phyloP scores from a whole-genome alignment of 208 protist genomes.

The Leishmania major region DNA sequence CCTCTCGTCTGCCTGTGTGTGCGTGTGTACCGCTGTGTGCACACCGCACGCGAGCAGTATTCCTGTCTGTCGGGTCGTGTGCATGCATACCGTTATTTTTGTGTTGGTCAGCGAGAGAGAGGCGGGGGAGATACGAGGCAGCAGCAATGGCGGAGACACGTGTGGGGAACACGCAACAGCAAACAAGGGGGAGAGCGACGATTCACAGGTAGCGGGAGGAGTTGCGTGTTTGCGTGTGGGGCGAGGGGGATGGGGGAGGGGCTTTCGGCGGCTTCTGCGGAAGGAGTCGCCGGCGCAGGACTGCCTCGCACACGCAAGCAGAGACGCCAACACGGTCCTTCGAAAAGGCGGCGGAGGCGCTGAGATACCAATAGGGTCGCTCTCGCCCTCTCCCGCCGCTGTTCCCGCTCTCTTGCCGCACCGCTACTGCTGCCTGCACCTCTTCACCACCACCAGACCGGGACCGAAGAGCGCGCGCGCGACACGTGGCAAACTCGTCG shows the following conservation, averaged over 20 bases:
- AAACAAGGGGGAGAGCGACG: not conserved
- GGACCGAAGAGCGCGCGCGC: not conserved
- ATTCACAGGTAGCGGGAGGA: not conserved
- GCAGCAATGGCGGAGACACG: not conserved
- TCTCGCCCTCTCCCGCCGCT: not conserved
- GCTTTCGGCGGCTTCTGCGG: not conserved
- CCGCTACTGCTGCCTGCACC: not conserved
- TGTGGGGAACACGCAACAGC: not conserved
- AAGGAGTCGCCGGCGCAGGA: not conserved
- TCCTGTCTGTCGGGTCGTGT: not conserved
- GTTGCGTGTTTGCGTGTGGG: not conserved
- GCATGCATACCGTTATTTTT: not conserved
- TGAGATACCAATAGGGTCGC: not conserved
- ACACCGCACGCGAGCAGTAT: not conserved
- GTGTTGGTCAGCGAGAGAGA: no score
- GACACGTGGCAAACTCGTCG: not conserved
- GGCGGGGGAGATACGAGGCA: not conserved
- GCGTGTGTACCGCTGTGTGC: no score
- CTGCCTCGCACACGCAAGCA: not conserved
- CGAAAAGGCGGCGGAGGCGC: not conserved
- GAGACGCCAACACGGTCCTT: not conserved
- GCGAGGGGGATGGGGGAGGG: not conserved
- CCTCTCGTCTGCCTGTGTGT: not conserved
- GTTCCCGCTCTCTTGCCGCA: not conserved
- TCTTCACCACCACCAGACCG: not conserved